A percentile compares a stretch with the other conserved stretches of the same genome.
These are phyloP conservation scores for Phialocephala sp. DNA, from an alignment of 2,329 filamentous ascomycete genomes.

Conservation along the genomic window DNA sequence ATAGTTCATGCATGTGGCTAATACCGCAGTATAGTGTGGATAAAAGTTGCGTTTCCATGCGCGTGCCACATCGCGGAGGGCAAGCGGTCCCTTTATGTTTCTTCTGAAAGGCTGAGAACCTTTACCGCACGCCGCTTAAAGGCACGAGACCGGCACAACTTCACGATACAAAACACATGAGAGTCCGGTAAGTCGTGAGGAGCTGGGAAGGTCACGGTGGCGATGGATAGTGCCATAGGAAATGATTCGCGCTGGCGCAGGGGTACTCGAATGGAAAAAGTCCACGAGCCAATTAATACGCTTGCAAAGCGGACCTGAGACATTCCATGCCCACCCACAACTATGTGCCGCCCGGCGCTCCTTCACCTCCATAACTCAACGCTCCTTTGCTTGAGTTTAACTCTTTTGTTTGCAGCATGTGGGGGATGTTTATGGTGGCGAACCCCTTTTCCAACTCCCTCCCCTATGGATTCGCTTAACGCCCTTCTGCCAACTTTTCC, in stretches of 20 bases:
- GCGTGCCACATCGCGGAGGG: background rate
- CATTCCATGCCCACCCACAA: background rate
- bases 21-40: background rate
- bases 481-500: background rate
- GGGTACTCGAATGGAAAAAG: background rate
- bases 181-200: background rate
- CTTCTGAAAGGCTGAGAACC: background rate
- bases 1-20: background rate
- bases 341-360: background rate
- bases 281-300: background rate
- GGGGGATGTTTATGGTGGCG: background rate
- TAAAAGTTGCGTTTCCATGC: background rate
- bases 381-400: background rate
- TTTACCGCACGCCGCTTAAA: background rate
- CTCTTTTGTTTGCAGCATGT: background rate
- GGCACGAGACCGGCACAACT: background rate
- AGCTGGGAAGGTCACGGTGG: background rate
- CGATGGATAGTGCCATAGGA: background rate
- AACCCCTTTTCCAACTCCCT: background rate
- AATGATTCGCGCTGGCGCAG: background rate
- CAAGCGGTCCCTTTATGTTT: background rate
- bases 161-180: background rate
- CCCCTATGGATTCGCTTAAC: conserved; percentile 3
- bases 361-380: background rate
- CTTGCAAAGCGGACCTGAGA: background rate